Base-by-base conservation (phyloP, 345 rosid species). In the Cardamine occulta region DNA sequence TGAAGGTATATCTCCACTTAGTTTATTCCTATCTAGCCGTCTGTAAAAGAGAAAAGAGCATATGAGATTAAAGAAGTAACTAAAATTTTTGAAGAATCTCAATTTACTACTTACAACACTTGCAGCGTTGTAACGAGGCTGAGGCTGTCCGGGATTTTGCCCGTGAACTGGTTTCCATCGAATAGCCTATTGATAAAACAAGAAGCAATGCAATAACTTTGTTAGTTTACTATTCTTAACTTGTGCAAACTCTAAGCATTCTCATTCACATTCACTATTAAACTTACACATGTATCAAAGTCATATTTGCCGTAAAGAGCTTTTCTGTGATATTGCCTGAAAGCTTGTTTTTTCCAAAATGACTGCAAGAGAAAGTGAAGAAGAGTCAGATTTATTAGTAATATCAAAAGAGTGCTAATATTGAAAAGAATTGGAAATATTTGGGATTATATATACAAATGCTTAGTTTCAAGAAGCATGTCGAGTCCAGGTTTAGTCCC, bases 401-500 rank as follows among this genome's bases (percentile, higher is more conserved):
- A 14, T 9, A 49, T 18, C 11, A 37, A 26, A 72, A 18, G 11
- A 62, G 52, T 23, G 40, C 17, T 1, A 6, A 24, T 17, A 59
- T 8, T 4, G 17, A 52, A 60, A 6, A 24, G 54, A 57, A 69
- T 8, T 0, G 32, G 7, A 28, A 57, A 79, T 48, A 73, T 28
- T 63, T 55, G 75, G 26, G 60, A 48, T 10, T 32, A 21, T 34
- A 28, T 88, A 63, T 87, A 96, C 98, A 96, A 96, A 81, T 96
- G 99, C 74, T 85, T 79, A 24, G 98, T 76, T 7, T 80, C 17
- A 75, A 79, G 49, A 69, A 96, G 87, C 88, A 79, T 73, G 79
- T 96, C 91, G 44, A 96, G 96, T 28, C 99, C 99, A 74, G 88
- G 93, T 39, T 82, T 66, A 10, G 78, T 81, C 65, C 83, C 99